Evolutionary conservation across 495 filamentous ascomycete genomes (phyloP).

Genomic region (Peziza echinospora): DNA sequence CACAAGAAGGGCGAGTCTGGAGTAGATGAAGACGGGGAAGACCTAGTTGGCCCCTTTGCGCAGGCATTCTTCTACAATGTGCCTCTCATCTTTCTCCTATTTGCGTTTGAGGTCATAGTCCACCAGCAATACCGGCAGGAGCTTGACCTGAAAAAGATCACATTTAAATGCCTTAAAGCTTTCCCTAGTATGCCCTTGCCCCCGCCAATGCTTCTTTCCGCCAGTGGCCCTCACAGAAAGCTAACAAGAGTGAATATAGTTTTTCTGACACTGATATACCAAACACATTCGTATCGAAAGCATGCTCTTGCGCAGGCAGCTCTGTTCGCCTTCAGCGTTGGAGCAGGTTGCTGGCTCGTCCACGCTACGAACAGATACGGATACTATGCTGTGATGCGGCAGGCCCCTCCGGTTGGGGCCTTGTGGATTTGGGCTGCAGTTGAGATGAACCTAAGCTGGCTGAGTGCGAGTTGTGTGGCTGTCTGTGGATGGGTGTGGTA

Average conservation of each 20-base stretch:
- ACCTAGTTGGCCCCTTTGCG: slow-evolving; percentile 31
- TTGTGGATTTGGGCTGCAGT: slow-evolving; percentile 87
- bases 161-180: slow-evolving; percentile 29
- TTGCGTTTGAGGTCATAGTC: slow-evolving; percentile 75
- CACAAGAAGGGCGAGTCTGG: slow-evolving; percentile 13
- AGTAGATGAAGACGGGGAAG: slow-evolving; percentile 14
- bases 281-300: slow-evolving; percentile 33
- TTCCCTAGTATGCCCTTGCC: slow-evolving; percentile 25
- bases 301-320: slow-evolving; percentile 33
- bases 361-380: slow-evolving; percentile 53
- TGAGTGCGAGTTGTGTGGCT: slow-evolving; percentile 35
- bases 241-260: slow-evolving; percentile 10
- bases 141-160: slow-evolving; percentile 36
- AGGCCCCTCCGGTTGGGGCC: slow-evolving; percentile 66
- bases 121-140: slow-evolving; percentile 70
- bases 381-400: slow-evolving; percentile 83
- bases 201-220: not conserved
- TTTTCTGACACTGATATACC: slow-evolving; percentile 36
- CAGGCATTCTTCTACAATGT: slow-evolving; percentile 45
- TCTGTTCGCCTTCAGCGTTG: slow-evolving; percentile 34
- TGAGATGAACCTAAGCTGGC: slow-evolving; percentile 55
- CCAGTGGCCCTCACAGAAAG: no score
- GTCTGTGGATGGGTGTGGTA: slow-evolving; percentile 46
- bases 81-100: slow-evolving; percentile 58
- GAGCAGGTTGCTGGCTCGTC: slow-evolving; percentile 54